Evolutionary conservation across 768 basidiomycete genomes (phyloP), one percentile per base, ranked within the genome.

Genomic region (Tricholoma terreum): DNA sequence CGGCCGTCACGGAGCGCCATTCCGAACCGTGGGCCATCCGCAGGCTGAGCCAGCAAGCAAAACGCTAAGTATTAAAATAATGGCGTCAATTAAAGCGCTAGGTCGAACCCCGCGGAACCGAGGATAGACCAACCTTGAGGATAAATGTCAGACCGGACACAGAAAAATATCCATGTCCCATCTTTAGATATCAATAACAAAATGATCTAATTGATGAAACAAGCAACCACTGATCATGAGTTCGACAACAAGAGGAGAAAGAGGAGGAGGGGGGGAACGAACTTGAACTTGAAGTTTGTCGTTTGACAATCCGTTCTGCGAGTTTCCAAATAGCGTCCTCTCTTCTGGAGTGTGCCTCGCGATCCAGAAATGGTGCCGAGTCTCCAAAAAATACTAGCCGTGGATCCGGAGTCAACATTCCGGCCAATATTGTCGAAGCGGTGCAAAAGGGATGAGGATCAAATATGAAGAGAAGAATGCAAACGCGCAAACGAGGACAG

Each of bases 331-430:
- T 67, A 22, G 59, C 56, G 14, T 51, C 62, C 53, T 76, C 74
- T 21, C 66, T 61, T 21, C 53, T 45, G 2, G 75, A 71, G 59
- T 76, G 73, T n/a, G 75, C 74, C 52, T 74, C 71, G 30, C 70
- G 68, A 38, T 72, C 69, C 21, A 70, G 66, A 58, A 77, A 79
- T 15, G 75, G 73, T 52, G 77, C 73, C 31, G 63, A 68, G 57
- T 75, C 72, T 51, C 68, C 64, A 19, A 72, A 68, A 61, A 77
- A 74, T 7, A 77, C 72, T 36, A 77, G 67, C 22, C 75, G 67
- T 11, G 71, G 67, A 56, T 77, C 74, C 33, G 62, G 65, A 22
- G 54, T 61, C 9, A 55, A 21, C 50, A 65, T 59, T n/a, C 43
- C 53, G 14, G 51, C 50, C 9, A 61, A 24, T 11, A 68, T 57